Percentiles rank a stretch among this genome's conserved stretches.
phyloP scores from a whole-genome alignment of 306 rosid genomes.

The Echinosophora koreensis region DNA sequence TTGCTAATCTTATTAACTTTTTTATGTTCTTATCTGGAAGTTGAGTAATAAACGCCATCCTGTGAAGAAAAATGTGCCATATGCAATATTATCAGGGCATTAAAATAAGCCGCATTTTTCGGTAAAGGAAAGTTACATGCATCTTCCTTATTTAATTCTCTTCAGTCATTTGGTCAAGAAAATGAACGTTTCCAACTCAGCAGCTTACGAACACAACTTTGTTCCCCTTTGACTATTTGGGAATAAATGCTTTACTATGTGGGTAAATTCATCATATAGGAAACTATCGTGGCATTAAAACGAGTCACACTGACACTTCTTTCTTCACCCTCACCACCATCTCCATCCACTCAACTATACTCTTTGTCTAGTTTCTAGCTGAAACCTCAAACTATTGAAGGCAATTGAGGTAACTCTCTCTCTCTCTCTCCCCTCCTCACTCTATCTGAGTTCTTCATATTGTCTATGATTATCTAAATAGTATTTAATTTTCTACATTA shows the following conservation, averaged over 20 bases:
- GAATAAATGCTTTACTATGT: not conserved
- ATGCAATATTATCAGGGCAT: no score
- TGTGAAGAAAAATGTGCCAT: no score
- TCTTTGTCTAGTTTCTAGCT: slow-evolving; percentile 5
- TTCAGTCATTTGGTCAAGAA: slow-evolving; percentile 10
- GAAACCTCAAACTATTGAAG: not conserved
- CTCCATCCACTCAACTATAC: not conserved
- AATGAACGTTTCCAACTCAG: not conserved
- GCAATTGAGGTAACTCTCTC: not conserved
- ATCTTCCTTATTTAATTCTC: slow-evolving; percentile 20
- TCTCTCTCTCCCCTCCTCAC: not conserved
- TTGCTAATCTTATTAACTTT: no score
- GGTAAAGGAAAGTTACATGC: slow-evolving; percentile 5
- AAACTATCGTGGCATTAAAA: not conserved
- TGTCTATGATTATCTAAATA: no score
- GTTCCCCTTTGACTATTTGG: not conserved
- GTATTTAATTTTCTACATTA: no score
- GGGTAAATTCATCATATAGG: slow-evolving; percentile 13
- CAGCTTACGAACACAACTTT: no score
- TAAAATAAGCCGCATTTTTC: not conserved
- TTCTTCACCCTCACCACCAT: not conserved
- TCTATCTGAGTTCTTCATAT: not conserved
- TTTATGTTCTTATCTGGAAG: no score
- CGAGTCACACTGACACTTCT: not conserved
- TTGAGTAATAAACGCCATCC: no score